Evolutionary conservation across 805 yeast genomes (phyloP).

Genomic region (Saccharomyces kudriavzevii): DNA sequence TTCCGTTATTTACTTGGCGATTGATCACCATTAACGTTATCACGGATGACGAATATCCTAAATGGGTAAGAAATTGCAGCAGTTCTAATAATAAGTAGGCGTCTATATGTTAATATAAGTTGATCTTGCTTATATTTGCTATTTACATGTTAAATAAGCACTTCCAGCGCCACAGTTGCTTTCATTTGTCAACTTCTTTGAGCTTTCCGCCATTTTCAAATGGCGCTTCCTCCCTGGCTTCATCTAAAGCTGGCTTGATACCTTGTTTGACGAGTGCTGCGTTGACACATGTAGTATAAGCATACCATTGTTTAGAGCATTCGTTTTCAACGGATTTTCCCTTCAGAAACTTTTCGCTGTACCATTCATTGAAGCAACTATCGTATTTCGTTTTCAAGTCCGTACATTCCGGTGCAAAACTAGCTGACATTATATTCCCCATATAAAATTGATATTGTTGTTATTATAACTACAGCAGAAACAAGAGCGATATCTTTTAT

Average conservation of each 20-base stretch:
- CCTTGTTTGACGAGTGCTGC: conserved; percentile 63
- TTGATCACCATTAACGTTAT: not conserved
- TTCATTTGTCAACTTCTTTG: conserved; percentile 3
- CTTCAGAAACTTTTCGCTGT: conserved; percentile 70
- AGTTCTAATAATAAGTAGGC: not conserved
- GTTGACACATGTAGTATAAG: conserved; percentile 82
- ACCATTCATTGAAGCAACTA: conserved; percentile 91
- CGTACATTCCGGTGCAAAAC: conserved; percentile 96
- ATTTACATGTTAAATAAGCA: not conserved
- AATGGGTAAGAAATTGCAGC: not conserved
- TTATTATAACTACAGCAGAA: not conserved
- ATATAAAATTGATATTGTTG: conserved; percentile 24
- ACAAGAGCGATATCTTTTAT: not conserved
- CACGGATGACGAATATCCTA: not conserved
- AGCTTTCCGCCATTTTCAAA: conserved; percentile 61
- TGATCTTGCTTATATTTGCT: not conserved
- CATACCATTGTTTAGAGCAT: conserved; percentile 83
- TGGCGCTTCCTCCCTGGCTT: conserved; percentile 85
- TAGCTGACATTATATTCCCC: conserved; percentile 73
- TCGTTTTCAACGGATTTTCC: conserved; percentile 60
- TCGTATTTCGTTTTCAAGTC: conserved; percentile 79
- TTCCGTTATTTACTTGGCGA: not conserved
- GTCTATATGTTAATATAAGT: not conserved
- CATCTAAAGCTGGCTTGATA: conserved; percentile 74
- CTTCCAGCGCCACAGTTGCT: not conserved